Conservation (phyloP, 2,329 filamentous ascomycete species). For the Sclerotiophoma versabilis region DNA sequence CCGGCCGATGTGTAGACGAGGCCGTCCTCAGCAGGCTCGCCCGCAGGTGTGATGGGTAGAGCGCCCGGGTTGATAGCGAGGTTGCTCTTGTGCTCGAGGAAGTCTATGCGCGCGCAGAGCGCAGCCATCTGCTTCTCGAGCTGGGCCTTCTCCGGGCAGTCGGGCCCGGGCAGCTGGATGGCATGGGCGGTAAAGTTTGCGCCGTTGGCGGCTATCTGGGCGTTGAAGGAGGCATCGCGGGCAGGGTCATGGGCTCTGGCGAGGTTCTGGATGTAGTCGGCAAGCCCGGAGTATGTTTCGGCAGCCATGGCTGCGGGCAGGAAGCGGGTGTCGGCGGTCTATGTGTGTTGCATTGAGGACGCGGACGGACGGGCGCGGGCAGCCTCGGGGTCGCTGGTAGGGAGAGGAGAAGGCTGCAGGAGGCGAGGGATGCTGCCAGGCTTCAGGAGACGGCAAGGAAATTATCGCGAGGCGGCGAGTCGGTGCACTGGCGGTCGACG, state of each 20-base stretch:
- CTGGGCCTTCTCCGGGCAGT: conserved; percentile 75
- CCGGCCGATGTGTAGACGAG: conserved; percentile 58
- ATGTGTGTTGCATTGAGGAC: conserved; percentile 45
- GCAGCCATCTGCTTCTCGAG: conserved; percentile 85
- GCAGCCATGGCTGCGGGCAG: conserved; percentile 41
- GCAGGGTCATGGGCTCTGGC: conserved; percentile 56
- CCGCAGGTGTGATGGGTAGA: conserved; percentile 78
- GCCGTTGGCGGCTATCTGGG: conserved; percentile 58
- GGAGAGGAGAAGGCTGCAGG: conserved; percentile 2
- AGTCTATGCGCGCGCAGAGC: conserved; percentile 77
- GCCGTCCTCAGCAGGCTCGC: conserved; percentile 67
- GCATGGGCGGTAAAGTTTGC: conserved; percentile 58
- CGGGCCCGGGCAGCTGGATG: conserved; percentile 77
- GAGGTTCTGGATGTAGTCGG: conserved; percentile 56
- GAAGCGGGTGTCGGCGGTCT: conserved; percentile 36
- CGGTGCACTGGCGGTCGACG: conserved; percentile 21
- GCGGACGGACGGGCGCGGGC: conserved; percentile 22
- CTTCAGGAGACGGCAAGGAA: background rate
- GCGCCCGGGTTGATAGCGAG: conserved; percentile 60
- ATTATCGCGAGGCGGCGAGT: conserved; percentile 10
- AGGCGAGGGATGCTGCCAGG: conserved; percentile 6
- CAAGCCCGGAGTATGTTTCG: conserved; percentile 48
- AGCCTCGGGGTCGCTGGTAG: conserved; percentile 19
- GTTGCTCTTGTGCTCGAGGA: conserved; percentile 80
- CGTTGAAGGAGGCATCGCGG: conserved; percentile 54